Conservation (phyloP, 495 filamentous ascomycete genomes). For the Tuber umbilicatum region DNA sequence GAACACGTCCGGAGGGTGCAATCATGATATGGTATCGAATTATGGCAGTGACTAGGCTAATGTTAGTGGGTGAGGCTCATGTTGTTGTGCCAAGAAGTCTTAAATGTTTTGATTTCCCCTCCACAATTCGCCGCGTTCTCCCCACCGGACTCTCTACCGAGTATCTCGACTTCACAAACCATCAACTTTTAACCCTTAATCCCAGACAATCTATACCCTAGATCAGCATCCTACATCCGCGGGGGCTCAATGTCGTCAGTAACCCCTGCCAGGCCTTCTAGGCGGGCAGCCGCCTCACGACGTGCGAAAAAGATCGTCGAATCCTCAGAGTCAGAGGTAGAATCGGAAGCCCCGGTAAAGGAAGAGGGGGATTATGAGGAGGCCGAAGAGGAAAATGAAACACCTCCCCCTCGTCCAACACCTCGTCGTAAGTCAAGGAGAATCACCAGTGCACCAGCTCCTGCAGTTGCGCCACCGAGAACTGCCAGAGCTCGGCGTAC, state of each 20-base stretch:
- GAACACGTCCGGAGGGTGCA: background rate
- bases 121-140: background rate
- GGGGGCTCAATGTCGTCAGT: constrained; percentile 49
- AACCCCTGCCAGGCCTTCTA: constrained; percentile 55
- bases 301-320: constrained; percentile 58
- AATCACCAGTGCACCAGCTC: constrained; percentile 11
- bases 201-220: background rate
- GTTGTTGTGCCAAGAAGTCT: background rate
- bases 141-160: background rate
- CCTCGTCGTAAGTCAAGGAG: constrained; percentile 27
- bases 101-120: background rate
- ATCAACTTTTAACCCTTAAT: background rate
- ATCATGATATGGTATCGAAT: background rate
- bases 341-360: constrained; percentile 47
- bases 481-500: constrained; percentile 12
- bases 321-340: constrained; percentile 64
- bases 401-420: constrained; percentile 5
- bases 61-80: background rate
- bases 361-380: constrained; percentile 58
- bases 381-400: constrained; percentile 15
- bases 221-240: background rate
- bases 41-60: background rate
- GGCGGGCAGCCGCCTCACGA: constrained; percentile 64
- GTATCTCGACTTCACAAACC: background rate
- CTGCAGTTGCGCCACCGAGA: constrained; percentile 12